Conservation (phyloP, 1,284 basidiomycete genomes). For the Porogramme epimiltina region DNA sequence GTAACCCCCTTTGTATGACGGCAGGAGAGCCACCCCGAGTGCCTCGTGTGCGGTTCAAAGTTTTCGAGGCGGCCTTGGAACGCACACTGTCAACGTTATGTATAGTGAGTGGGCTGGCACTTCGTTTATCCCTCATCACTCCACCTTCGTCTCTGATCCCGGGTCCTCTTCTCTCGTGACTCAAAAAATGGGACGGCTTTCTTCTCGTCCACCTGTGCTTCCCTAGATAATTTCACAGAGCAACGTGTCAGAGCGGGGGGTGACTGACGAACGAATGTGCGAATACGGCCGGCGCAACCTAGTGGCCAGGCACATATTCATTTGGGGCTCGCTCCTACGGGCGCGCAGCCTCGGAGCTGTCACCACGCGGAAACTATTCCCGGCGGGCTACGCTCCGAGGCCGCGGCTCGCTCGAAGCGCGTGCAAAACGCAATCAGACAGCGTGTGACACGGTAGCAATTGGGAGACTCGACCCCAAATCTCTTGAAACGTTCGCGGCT, state of each 20-base stretch:
- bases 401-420: slow-evolving; percentile 61
- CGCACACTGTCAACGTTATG: slow-evolving; percentile 70
- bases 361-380: slow-evolving; percentile 43
- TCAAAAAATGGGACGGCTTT: no score
- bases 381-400: slow-evolving; percentile 54
- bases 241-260: slow-evolving; percentile 51
- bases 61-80: slow-evolving; percentile 78
- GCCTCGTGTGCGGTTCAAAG: slow-evolving; percentile 82
- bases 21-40: slow-evolving; percentile 75
- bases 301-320: slow-evolving; percentile 87
- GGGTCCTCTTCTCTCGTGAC: slow-evolving; percentile 2
- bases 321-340: slow-evolving; percentile 75
- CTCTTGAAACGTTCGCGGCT: no score
- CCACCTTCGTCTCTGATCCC: slow-evolving; percentile 6
- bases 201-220: no score
- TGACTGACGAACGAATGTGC: slow-evolving; percentile 55
- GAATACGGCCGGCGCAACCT: slow-evolving; percentile 64
- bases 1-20: not conserved
- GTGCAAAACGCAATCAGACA: slow-evolving; percentile 57
- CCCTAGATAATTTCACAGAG: no score
- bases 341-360: slow-evolving; percentile 52
- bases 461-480: no score
- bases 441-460: slow-evolving; percentile 10
- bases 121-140: slow-evolving; percentile 14
- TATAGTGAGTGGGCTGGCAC: slow-evolving; percentile 52